phyloP scores from a whole-genome alignment of 805 yeast species.

The Candida coleopterorum region DNA sequence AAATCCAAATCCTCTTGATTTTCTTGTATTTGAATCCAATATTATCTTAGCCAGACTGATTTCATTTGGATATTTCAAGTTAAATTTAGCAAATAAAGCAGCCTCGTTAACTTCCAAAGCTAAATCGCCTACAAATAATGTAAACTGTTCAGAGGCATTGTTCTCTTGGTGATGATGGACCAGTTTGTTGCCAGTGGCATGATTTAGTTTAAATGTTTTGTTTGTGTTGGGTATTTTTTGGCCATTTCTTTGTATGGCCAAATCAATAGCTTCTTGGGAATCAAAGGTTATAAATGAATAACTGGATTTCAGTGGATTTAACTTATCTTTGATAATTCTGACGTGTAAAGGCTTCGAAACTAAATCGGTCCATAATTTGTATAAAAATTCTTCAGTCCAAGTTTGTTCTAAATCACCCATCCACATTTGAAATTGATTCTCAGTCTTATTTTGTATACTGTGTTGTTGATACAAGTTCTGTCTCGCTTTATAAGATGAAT shows the following conservation, averaged over 20 bases:
- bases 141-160: slow-evolving; percentile 22
- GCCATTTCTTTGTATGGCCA: slow-evolving; percentile 67
- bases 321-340: slow-evolving; percentile 68
- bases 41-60: slow-evolving; percentile 75
- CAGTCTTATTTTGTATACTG: slow-evolving; percentile 1
- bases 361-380: slow-evolving; percentile 62
- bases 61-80: slow-evolving; percentile 59
- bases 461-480: slow-evolving; percentile 9
- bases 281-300: slow-evolving; percentile 82
- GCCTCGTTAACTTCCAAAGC: slow-evolving; percentile 69
- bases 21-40: slow-evolving; percentile 64
- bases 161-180: neutral
- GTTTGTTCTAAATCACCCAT: slow-evolving; percentile 89
- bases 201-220: slow-evolving; percentile 61
- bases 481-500: slow-evolving; percentile 7
- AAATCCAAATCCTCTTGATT: slow-evolving; percentile 84
- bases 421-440: slow-evolving; percentile 48
- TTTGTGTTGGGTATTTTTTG: slow-evolving; percentile 62
- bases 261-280: slow-evolving; percentile 52
- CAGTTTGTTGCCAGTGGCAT: slow-evolving; percentile 56
- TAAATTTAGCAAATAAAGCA: slow-evolving; percentile 60
- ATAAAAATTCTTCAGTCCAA: slow-evolving; percentile 71
- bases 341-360: slow-evolving; percentile 60
- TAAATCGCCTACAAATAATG: slow-evolving; percentile 84
- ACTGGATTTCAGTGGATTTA: slow-evolving; percentile 38